Conservation (phyloP, 2,329 filamentous ascomycete species). For the Pyrenophora tritici-repentis region DNA sequence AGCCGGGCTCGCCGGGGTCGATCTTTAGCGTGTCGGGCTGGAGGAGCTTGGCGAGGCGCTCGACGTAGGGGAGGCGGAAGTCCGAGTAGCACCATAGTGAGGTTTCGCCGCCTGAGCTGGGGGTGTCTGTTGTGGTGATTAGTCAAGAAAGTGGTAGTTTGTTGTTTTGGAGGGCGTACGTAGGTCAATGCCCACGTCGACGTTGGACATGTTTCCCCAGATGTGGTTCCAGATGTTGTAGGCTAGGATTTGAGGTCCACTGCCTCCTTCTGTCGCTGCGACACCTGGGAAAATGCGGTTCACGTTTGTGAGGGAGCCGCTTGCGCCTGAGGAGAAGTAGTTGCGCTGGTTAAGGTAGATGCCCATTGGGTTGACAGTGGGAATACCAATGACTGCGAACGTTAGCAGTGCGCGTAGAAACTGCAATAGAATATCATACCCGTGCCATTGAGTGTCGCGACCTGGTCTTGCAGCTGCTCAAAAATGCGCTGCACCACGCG, state of each 20-base stretch:
- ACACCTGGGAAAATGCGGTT: constrained; percentile 45
- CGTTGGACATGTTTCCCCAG: constrained; percentile 46
- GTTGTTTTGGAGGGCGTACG: constrained; percentile 14
- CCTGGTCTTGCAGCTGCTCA: constrained; percentile 34
- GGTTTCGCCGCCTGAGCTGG: constrained; percentile 44
- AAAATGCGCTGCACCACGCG: constrained; percentile 47
- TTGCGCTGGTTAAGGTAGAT: constrained; percentile 49
- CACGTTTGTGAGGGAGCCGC: constrained; percentile 41
- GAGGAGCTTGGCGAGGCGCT: constrained; percentile 47
- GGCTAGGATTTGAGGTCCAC: constrained; percentile 33
- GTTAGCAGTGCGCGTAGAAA: constrained; percentile 5
- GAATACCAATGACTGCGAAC: constrained; percentile 44
- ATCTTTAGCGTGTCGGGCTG: constrained; percentile 49
- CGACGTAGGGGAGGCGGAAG: constrained; percentile 44
- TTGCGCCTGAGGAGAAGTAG: constrained; percentile 41
- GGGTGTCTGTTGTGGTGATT: constrained; percentile 31
- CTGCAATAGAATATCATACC: constrained; percentile 21
- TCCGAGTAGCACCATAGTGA: constrained; percentile 50
- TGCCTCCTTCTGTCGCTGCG: constrained; percentile 32
- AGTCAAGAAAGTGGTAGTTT: not conserved
- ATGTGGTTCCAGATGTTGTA: constrained; percentile 48
- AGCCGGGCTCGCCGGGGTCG: constrained; percentile 47
- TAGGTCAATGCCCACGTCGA: constrained; percentile 48
- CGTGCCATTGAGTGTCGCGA: constrained; percentile 43
- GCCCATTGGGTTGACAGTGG: constrained; percentile 47